These are phyloP conservation scores for Jaltomata sinuosa DNA, from an alignment of 257 asterid species.

Conservation along the genomic window DNA sequence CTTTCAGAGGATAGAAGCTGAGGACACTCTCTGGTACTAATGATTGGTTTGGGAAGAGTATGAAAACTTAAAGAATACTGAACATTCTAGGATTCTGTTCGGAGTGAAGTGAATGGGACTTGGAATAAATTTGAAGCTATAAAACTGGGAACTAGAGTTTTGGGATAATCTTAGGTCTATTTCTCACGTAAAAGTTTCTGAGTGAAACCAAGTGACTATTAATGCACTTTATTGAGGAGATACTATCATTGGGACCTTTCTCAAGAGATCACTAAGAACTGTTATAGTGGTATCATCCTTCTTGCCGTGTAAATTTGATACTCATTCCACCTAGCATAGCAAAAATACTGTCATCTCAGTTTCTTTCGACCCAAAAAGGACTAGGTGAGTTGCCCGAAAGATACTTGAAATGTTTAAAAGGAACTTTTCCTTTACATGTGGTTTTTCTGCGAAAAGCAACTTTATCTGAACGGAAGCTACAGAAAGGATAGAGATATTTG, in stretches of 20 bases:
- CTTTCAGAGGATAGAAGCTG: not conserved
- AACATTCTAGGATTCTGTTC: not conserved
- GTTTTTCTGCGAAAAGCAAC: not conserved
- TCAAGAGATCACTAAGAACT: not conserved
- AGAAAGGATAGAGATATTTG: not conserved
- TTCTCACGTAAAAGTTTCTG: not conserved
- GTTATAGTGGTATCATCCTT: not conserved
- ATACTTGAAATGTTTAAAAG: not conserved
- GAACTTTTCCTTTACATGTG: not conserved
- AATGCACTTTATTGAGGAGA: not conserved
- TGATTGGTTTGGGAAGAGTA: not conserved
- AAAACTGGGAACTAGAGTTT: not conserved
- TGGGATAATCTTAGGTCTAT: not conserved
- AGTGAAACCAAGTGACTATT: not conserved
- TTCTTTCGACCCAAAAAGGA: not conserved
- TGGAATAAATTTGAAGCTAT: not conserved
- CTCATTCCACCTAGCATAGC: not conserved
- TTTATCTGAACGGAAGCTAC: not conserved
- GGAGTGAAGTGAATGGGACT: not conserved
- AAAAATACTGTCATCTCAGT: not conserved
- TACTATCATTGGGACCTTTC: not conserved
- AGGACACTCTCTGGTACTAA: not conserved
- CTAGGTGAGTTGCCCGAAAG: not conserved
- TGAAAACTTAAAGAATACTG: not conserved
- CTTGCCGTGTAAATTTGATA: not conserved